phyloP scores from a whole-genome alignment of 139 green algal genomes.

The Picochlorum sp. region DNA sequence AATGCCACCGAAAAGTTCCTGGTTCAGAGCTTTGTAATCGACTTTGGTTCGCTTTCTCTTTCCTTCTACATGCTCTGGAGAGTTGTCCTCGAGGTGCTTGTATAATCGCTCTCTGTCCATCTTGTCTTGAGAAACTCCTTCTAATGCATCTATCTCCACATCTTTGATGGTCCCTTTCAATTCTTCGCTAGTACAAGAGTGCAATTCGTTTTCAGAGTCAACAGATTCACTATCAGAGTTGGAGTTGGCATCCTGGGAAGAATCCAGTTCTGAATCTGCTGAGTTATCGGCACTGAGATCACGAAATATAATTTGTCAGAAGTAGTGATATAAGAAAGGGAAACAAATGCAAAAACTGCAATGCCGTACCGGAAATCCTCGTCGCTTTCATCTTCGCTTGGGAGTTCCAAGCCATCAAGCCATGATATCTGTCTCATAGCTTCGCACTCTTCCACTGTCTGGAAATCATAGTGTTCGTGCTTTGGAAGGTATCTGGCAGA shows the following conservation, averaged over 20 bases:
- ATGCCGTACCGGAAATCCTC: constrained; percentile 20
- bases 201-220: too few species aligned
- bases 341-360: neutral
- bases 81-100: neutral
- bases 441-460: neutral
- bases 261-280: too few species aligned
- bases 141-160: too few species aligned
- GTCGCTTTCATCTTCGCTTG: constrained; percentile 35
- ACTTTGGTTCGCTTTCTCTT: constrained; percentile 28
- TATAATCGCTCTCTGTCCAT: too few species aligned
- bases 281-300: too few species aligned
- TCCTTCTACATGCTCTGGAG: constrained; percentile 1
- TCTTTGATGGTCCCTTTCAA: too few species aligned
- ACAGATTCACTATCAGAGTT: constrained; percentile 2
- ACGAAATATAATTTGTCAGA: neutral
- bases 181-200: too few species aligned
- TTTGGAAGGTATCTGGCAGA: constrained; percentile 12
- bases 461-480: constrained; percentile 1
- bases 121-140: too few species aligned
- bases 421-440: neutral
- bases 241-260: neutral
- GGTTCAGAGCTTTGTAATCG: constrained; percentile 44
- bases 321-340: neutral
- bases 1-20: constrained; percentile 46
- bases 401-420: constrained; percentile 30